Base-by-base conservation (phyloP, 345 rosid species). In the Crucihimalaya himalaica region DNA sequence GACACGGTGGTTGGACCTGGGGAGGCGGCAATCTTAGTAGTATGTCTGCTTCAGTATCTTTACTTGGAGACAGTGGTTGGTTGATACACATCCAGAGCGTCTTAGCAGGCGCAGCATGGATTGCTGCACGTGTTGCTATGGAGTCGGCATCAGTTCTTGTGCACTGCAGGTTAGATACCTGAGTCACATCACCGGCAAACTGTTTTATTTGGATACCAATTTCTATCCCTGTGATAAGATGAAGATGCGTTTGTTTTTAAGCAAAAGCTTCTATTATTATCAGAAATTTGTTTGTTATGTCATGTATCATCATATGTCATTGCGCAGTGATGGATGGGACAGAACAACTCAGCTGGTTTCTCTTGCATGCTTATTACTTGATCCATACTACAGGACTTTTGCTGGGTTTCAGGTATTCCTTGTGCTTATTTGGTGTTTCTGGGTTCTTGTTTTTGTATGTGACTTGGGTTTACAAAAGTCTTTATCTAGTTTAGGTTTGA, bases 41-140 rank as follows among this genome's bases (percentile, higher is more conserved):
- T 80, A 95, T 95, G 99, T 95, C 99, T 73, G 99, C 99, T 67
- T 95, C 99, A 65, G 99, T 95, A 42, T 89, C 99, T 60, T 88
- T 96, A 62, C 92, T 95, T 21, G 99, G 99, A 70, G 98, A 95
- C 70, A 90, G 91, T 81, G 99, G 98, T 78, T 95, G 99, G 99
- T 81, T 95, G 80, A 87, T 85, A 81, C 98, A 95, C 82, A 86
- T 95, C 63, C 99, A 95, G 81, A 95, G 84, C 81, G 85, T 95
- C 74, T 83, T 95, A 84, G 97, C 99, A 81, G 99, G 99, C 64
- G 89, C 98, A 50, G 99, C 96, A 56, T 95, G 97, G 97, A 95
- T 95, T 78, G 98, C 97, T 62, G 99, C 96, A 47, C 99, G 88
- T 55, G 86, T 95, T 75, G 94, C 84, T 63, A 58, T 90, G 78